Evolutionary conservation across 495 filamentous ascomycete genomes (phyloP).

Genomic region (Penicillium parvum): DNA sequence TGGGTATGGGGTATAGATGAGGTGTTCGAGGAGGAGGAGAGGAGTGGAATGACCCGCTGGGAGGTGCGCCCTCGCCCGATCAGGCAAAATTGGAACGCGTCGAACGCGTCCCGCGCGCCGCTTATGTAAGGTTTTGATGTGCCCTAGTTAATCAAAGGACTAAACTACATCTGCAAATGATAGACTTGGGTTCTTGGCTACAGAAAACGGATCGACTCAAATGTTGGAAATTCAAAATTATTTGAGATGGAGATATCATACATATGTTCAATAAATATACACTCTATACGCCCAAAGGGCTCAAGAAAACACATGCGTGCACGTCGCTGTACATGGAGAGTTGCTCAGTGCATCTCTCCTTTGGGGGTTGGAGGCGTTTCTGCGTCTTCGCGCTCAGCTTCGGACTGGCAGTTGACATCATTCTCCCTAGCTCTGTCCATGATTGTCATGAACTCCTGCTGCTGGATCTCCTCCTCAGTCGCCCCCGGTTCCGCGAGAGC

Average conservation of each 20-base stretch:
- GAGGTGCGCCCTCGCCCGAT: slow-evolving; percentile 28
- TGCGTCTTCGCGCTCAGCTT: neutral
- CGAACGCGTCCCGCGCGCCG: slow-evolving; percentile 1
- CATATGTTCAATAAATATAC: slow-evolving; percentile 9
- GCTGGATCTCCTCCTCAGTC: too few species aligned
- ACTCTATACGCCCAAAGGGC: slow-evolving; percentile 10
- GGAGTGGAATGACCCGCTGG: slow-evolving; percentile 5
- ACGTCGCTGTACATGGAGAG: slow-evolving; percentile 11
- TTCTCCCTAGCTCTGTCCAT: neutral
- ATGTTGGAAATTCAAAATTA: too few species aligned
- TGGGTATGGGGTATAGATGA: slow-evolving; percentile 10
- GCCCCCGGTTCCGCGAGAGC: too few species aligned
- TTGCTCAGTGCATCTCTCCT: neutral
- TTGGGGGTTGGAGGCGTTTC: neutral
- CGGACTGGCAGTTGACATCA: neutral
- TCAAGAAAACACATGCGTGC: slow-evolving; percentile 15
- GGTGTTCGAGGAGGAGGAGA: slow-evolving; percentile 14
- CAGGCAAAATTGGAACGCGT: slow-evolving; percentile 42
- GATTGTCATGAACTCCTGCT: too few species aligned
- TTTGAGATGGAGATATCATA: slow-evolving; percentile 10
- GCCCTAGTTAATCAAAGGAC: too few species aligned
- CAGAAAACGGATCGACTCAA: too few species aligned
- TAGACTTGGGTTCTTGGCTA: too few species aligned
- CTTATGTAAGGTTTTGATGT: neutral
- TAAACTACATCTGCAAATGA: too few species aligned